phyloP scores from a whole-genome alignment of 2,329 filamentous ascomycete genomes.

The Nectriaceae sp. region DNA sequence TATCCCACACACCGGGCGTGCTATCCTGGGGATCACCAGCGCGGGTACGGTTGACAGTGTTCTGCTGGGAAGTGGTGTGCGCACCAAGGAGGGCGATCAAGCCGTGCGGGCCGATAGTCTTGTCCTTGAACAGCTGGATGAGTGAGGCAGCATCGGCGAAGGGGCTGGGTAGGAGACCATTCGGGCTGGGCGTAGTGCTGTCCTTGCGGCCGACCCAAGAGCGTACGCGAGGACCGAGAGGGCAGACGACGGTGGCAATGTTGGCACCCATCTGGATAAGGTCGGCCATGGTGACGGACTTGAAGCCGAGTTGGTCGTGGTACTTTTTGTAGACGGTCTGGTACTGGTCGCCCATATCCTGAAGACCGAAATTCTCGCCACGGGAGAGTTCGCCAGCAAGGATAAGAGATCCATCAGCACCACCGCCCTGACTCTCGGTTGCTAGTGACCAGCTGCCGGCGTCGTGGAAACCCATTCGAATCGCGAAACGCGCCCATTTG shows the following conservation, averaged over 20 bases:
- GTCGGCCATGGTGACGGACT: conserved; percentile 52
- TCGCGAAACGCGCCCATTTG: conserved; percentile 43
- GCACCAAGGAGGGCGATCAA: conserved; percentile 57
- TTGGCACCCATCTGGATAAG: conserved; percentile 55
- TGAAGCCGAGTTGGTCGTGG: conserved; percentile 31
- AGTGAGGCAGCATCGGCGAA: conserved; percentile 48
- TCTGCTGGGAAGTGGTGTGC: conserved; percentile 53
- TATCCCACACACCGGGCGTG: conserved; percentile 55
- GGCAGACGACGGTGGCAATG: conserved; percentile 50
- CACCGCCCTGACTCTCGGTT: conserved; percentile 36
- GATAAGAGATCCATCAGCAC: conserved; percentile 50
- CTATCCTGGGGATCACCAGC: conserved; percentile 51
- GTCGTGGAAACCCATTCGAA: conserved; percentile 52
- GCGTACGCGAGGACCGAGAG: conserved; percentile 48
- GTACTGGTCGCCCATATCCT: conserved; percentile 43
- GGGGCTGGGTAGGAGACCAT: conserved; percentile 45
- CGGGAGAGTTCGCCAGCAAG: conserved; percentile 40
- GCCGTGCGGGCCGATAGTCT: conserved; percentile 53
- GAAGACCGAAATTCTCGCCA: conserved; percentile 49
- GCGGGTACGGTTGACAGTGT: conserved; percentile 41
- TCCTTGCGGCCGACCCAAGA: conserved; percentile 55
- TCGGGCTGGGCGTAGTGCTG: conserved; percentile 38
- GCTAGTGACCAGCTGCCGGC: conserved; percentile 45
- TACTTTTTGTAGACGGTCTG: conserved; percentile 44
- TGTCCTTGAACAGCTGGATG: conserved; percentile 51